Evolutionary conservation across 345 rosid genomes (phyloP).

Genomic region (Syzygium aqueum): DNA sequence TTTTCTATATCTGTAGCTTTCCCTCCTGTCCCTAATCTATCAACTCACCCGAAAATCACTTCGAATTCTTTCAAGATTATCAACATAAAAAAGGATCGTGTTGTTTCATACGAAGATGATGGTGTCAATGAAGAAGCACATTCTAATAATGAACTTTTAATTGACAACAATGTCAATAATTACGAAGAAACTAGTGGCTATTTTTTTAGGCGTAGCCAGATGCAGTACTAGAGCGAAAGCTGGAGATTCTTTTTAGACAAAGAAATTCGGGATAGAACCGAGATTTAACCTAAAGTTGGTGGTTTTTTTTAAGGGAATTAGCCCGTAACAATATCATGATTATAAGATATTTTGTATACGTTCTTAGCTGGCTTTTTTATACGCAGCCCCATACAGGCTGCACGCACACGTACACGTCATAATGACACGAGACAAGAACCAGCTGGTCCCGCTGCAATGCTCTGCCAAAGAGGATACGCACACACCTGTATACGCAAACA

Average conservation of each 20-base stretch:
- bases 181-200: not conserved
- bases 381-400: no score
- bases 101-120: not conserved
- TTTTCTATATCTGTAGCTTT: not conserved
- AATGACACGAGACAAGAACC: not conserved
- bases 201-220: not conserved
- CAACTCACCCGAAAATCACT: accelerated
- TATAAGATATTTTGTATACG: no score
- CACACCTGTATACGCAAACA: not conserved
- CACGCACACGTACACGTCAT: not conserved
- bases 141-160: not conserved
- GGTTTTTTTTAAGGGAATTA: not conserved
- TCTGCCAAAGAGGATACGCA: not conserved
- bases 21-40: not conserved
- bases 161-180: accelerated
- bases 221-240: not conserved
- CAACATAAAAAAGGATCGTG: not conserved
- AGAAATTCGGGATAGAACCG: no score
- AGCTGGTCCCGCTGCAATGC: not conserved
- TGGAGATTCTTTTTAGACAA: not conserved
- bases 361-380: no score
- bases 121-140: not conserved
- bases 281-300: accelerated
- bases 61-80: no score
- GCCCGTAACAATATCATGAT: not conserved